Evolutionary conservation across 257 asterid species (phyloP).

Genomic region (Solanum sitiens): DNA sequence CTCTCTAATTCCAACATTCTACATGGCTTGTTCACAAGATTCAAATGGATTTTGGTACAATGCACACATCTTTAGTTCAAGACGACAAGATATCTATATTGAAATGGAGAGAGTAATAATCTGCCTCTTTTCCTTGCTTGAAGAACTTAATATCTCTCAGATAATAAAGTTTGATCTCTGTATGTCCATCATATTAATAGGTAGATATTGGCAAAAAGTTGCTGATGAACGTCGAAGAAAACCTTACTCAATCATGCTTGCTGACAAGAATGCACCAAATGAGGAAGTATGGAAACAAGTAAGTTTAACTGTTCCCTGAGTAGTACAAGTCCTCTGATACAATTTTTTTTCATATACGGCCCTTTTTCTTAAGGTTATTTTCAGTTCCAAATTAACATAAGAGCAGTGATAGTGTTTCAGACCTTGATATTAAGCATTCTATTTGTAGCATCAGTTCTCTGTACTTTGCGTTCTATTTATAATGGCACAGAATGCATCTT

Average conservation of each 20-base stretch:
- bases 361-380: neutral
- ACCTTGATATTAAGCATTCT: neutral
- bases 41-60: neutral
- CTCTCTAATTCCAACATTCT: neutral
- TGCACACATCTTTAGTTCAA: neutral
- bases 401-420: neutral
- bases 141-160: neutral
- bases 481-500: neutral
- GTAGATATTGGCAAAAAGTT: constrained; percentile 76
- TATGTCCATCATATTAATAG: constrained; percentile 27
- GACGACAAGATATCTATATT: neutral
- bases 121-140: neutral
- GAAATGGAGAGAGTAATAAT: neutral
- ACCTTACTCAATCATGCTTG: constrained; percentile 80
- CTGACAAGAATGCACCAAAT: constrained; percentile 98
- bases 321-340: neutral
- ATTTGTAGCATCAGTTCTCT: neutral
- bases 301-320: neutral
- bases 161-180: neutral
- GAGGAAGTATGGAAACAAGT: constrained; percentile 96
- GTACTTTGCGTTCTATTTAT: neutral
- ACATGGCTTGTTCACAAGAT: neutral
- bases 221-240: constrained; percentile 71
- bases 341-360: neutral
- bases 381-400: constrained; percentile 1